Evolutionary conservation across 495 filamentous ascomycete genomes (phyloP).

Genomic region (Chaetomium fimeti): DNA sequence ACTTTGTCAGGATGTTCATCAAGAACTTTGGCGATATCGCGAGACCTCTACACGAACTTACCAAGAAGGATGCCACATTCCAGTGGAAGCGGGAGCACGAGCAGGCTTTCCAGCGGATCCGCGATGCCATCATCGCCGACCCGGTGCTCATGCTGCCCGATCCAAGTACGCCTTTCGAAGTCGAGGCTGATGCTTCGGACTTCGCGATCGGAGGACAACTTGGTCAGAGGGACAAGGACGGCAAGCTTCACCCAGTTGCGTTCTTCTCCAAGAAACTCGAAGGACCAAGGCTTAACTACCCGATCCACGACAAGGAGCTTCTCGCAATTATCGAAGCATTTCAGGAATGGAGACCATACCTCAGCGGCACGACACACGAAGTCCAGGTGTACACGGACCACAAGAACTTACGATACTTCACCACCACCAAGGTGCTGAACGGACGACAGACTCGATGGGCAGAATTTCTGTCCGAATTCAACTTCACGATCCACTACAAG

Average conservation of each 20-base stretch:
- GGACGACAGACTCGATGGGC: slow-evolving; percentile 28
- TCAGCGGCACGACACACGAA: slow-evolving; percentile 3
- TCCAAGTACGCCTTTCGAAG: slow-evolving; percentile 8
- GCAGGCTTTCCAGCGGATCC: background rate
- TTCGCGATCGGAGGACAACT: slow-evolving; percentile 17
- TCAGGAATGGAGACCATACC: slow-evolving; percentile 6
- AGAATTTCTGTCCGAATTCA: slow-evolving; percentile 31
- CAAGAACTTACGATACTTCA: slow-evolving; percentile 27
- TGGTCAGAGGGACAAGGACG: slow-evolving; percentile 3
- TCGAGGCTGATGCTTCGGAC: slow-evolving; percentile 16
- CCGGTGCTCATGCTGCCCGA: slow-evolving; percentile 1
- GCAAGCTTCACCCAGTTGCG: slow-evolving; percentile 13
- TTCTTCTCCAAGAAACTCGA: slow-evolving; percentile 18
- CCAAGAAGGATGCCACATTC: background rate
- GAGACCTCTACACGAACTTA: slow-evolving; percentile 7
- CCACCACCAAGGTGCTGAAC: slow-evolving; percentile 30
- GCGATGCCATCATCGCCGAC: background rate
- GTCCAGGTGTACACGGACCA: slow-evolving; percentile 17
- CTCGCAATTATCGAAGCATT: slow-evolving; percentile 15
- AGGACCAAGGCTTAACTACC: slow-evolving; percentile 12
- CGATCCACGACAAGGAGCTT: slow-evolving; percentile 16
- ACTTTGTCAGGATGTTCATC: slow-evolving; percentile 8
- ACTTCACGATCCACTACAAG: slow-evolving; percentile 35
- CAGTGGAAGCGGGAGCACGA: background rate
- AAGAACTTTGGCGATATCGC: slow-evolving; percentile 9